Conservation (phyloP, 2,329 filamentous ascomycete genomes). For the Cladosporium sp. region DNA sequence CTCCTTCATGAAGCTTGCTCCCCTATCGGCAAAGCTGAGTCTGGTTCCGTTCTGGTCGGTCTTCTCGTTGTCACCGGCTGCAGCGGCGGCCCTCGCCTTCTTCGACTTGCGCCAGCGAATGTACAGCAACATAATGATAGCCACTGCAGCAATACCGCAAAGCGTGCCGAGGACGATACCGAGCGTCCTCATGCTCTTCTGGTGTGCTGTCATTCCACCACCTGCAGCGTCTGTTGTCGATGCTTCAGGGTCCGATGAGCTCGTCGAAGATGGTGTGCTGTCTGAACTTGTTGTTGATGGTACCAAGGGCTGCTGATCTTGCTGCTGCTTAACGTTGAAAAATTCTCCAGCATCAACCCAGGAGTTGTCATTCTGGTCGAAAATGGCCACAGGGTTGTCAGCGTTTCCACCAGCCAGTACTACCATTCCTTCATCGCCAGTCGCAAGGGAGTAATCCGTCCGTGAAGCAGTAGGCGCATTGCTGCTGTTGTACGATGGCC, state of each 20-base stretch:
- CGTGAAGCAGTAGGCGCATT: slow-evolving; percentile 61
- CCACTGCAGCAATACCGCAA: slow-evolving; percentile 62
- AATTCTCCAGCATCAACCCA: slow-evolving; percentile 69
- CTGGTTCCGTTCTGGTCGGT: slow-evolving; percentile 31
- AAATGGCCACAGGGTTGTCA: slow-evolving; percentile 65
- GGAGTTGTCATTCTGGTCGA: slow-evolving; percentile 65
- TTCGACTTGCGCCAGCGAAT: slow-evolving; percentile 56
- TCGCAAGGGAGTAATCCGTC: slow-evolving; percentile 65
- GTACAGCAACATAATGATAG: slow-evolving; percentile 66
- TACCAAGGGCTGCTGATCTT: slow-evolving; percentile 21
- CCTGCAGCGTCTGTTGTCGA: slow-evolving; percentile 30
- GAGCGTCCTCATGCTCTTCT: slow-evolving; percentile 55
- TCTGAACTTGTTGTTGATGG: slow-evolving; percentile 28
- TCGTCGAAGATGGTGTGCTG: slow-evolving; percentile 31
- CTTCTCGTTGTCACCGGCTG: slow-evolving; percentile 34
- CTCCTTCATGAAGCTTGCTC: slow-evolving; percentile 48
- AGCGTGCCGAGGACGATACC: slow-evolving; percentile 80
- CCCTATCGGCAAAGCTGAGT: slow-evolving; percentile 46
- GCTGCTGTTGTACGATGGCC: slow-evolving; percentile 73
- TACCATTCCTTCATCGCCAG: slow-evolving; percentile 58
- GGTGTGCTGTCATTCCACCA: slow-evolving; percentile 31
- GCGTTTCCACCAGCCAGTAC: slow-evolving; percentile 72
- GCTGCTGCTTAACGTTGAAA: slow-evolving; percentile 46
- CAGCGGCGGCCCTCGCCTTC: slow-evolving; percentile 37
- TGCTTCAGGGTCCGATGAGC: slow-evolving; percentile 30